These are phyloP conservation scores for Bipolaris zeicola DNA, from an alignment of 2,329 filamentous ascomycete species.

Conservation along the genomic window DNA sequence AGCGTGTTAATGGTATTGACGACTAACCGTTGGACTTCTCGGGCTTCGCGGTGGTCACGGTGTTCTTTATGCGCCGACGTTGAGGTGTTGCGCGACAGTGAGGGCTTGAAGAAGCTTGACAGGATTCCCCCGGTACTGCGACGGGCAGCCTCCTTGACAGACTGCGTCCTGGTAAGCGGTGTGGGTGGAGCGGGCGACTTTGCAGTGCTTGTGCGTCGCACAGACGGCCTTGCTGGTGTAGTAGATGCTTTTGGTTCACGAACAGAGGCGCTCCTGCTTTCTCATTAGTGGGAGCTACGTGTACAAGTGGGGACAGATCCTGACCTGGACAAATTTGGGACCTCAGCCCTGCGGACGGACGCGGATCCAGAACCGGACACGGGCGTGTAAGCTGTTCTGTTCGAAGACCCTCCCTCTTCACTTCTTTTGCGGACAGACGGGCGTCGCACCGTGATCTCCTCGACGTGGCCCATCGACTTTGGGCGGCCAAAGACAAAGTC, in stretches of 20 bases:
- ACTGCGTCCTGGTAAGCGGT: constrained; percentile 33
- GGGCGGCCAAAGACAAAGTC: constrained; percentile 42
- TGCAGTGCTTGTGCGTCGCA: constrained; percentile 38
- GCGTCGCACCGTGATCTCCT: constrained; percentile 36
- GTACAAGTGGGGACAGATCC: constrained; percentile 14
- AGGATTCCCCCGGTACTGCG: constrained; percentile 42
- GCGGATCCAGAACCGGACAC: constrained; percentile 40
- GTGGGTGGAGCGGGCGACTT: constrained; percentile 34
- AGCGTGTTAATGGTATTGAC: constrained; percentile 11
- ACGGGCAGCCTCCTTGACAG: constrained; percentile 34
- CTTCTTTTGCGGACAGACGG: constrained; percentile 38
- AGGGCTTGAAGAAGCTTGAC: constrained; percentile 39
- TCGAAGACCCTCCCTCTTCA: constrained; percentile 44
- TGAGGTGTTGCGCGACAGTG: constrained; percentile 30
- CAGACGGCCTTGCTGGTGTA: constrained; percentile 35
- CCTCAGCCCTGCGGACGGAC: constrained; percentile 38
- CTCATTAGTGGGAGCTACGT: constrained; percentile 21
- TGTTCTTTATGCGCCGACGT: constrained; percentile 35
- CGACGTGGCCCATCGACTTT: constrained; percentile 34
- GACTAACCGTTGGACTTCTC: constrained; percentile 8
- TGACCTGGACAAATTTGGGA: constrained; percentile 40
- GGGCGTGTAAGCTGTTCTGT: constrained; percentile 41
- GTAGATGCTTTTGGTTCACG: constrained; percentile 24
- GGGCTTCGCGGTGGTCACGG: constrained; percentile 3
- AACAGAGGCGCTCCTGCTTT: constrained; percentile 35